phyloP scores from a whole-genome alignment of 768 basidiomycete species.

The Chiua virens region DNA sequence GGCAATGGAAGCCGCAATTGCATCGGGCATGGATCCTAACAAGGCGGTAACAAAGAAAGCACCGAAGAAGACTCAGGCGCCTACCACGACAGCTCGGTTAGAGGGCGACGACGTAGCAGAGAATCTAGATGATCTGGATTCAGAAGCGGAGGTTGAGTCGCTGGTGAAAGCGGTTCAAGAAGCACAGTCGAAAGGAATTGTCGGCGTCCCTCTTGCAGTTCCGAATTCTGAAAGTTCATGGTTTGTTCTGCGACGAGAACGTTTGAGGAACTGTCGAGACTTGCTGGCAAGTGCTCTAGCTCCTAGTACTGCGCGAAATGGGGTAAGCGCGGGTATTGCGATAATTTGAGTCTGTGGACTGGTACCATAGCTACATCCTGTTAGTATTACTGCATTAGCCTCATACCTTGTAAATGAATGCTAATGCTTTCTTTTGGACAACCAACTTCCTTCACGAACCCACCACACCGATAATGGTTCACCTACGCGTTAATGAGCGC shows the following conservation, averaged over 20 bases:
- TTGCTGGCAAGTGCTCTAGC: conserved; percentile 53
- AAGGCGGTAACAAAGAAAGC: conserved; percentile 54
- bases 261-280: conserved; percentile 56
- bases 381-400: no score
- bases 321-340: conserved; percentile 17
- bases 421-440: background rate
- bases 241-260: conserved; percentile 77
- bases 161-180: conserved; percentile 60
- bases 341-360: conserved; percentile 12
- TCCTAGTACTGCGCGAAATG: conserved; percentile 21
- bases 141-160: conserved; percentile 81
- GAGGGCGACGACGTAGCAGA: conserved; percentile 64
- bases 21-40: conserved; percentile 51
- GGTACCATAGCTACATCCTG: no score
- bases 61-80: conserved; percentile 60
- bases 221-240: conserved; percentile 75
- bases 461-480: conserved; percentile 50
- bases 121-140: conserved; percentile 78
- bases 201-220: conserved; percentile 67
- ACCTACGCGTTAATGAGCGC: conserved; percentile 65
- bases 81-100: conserved; percentile 49
- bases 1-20: conserved; percentile 68
- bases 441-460: background rate
- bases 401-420: no score
- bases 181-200: conserved; percentile 55